These are phyloP conservation scores for Malus hybrid DNA, from an alignment of 331 rosid species.

Conservation along the genomic window DNA sequence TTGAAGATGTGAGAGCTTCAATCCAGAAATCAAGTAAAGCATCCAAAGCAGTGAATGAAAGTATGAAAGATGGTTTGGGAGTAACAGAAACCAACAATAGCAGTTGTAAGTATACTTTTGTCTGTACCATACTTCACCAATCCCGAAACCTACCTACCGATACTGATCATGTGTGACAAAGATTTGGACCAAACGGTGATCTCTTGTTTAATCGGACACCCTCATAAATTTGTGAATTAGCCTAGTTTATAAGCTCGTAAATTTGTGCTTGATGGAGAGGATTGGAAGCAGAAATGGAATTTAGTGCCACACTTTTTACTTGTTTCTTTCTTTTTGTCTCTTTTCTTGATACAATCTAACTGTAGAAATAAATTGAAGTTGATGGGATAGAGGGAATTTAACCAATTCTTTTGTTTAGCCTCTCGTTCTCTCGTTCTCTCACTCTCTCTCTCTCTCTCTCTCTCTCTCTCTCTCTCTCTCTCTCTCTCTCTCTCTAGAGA, in stretches of 20 bases:
- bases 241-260: neutral
- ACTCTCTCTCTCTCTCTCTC: neutral
- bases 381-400: neutral
- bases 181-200: no score
- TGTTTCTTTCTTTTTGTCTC: neutral
- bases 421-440: no score
- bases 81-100: slow-evolving; percentile 17
- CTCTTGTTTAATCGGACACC: no score
- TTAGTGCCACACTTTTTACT: neutral
- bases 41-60: slow-evolving; percentile 22
- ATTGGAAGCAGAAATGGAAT: neutral
- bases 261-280: neutral
- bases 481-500: neutral
- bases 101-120: slow-evolving; percentile 27
- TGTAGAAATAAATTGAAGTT: neutral
- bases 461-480: neutral
- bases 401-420: neutral
- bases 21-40: slow-evolving; percentile 69
- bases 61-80: slow-evolving; percentile 13
- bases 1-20: slow-evolving; percentile 90
- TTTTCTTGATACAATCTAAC: neutral
- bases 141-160: no score
- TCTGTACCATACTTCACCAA: no score
- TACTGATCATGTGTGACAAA: no score
- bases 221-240: no score